Conservation (phyloP, 345 rosid genomes). For the Gossypium arboreum region DNA sequence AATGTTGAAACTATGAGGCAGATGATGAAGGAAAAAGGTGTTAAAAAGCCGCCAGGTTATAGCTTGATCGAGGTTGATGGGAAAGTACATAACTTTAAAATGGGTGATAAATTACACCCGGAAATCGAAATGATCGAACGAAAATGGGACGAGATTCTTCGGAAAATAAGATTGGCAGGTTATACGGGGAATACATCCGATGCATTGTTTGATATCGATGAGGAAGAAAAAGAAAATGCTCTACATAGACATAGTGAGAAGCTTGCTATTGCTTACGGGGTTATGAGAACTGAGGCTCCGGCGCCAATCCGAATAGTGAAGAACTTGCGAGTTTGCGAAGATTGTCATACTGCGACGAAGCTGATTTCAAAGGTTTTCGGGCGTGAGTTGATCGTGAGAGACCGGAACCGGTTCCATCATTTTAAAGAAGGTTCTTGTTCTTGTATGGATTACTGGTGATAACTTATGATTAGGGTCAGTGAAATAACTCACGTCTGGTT, state of each 20-base stretch:
- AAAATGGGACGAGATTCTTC: constrained; percentile 59
- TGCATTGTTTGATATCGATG: constrained; percentile 63
- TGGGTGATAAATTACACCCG: constrained; percentile 54
- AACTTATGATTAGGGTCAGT: background rate
- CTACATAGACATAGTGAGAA: constrained; percentile 70
- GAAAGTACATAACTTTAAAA: constrained; percentile 49
- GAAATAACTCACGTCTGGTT: background rate
- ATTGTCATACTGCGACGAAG: constrained; percentile 70
- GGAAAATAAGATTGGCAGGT: constrained; percentile 49
- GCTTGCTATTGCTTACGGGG: constrained; percentile 66
- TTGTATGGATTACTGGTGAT: constrained; percentile 69
- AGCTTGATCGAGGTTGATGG: constrained; percentile 60
- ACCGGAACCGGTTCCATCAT: constrained; percentile 73
- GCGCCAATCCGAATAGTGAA: constrained; percentile 53
- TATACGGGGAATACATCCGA: constrained; percentile 50
- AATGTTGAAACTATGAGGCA: constrained; percentile 43
- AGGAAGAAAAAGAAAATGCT: constrained; percentile 65
- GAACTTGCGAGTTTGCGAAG: constrained; percentile 73
- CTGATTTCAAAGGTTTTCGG: constrained; percentile 51
- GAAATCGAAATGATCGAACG: constrained; percentile 52
- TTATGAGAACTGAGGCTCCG: constrained; percentile 39
- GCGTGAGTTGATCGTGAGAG: constrained; percentile 68
- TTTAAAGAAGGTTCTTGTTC: constrained; percentile 67
- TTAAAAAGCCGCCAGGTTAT: constrained; percentile 51
- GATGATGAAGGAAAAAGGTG: constrained; percentile 62